Evolutionary conservation across 257 asterid species (phyloP).

Genomic region (Solanum gandarillasii): DNA sequence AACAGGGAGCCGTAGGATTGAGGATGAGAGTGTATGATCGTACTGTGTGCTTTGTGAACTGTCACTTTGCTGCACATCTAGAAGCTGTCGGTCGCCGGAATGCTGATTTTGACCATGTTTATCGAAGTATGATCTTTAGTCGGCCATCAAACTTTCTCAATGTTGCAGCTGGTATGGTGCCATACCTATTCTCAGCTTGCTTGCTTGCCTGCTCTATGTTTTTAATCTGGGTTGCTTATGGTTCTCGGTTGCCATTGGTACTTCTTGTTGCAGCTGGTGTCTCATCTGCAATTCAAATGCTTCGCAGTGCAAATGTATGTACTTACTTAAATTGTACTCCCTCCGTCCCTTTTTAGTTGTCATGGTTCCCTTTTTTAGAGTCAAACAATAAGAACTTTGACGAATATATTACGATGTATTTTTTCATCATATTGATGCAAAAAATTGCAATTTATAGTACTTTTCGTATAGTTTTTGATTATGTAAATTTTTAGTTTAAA

Average conservation of each 20-base stretch:
- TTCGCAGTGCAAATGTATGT: slow-evolving; percentile 71
- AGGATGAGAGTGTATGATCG: slow-evolving; percentile 85
- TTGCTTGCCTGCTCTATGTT: slow-evolving; percentile 42
- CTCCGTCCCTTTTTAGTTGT: too few relatives aligned
- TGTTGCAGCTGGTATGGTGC: slow-evolving; percentile 67
- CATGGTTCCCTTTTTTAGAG: too few relatives aligned
- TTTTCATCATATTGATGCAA: too few relatives aligned
- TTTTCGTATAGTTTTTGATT: too few relatives aligned
- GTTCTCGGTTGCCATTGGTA: slow-evolving; percentile 45
- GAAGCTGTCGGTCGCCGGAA: slow-evolving; percentile 89
- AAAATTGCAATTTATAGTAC: too few relatives aligned
- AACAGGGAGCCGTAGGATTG: slow-evolving; percentile 98
- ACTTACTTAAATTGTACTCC: not conserved
- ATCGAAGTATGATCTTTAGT: slow-evolving; percentile 72
- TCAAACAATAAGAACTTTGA: too few relatives aligned
- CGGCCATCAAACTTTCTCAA: slow-evolving; percentile 60
- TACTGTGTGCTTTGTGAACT: slow-evolving; percentile 80
- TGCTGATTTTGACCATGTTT: slow-evolving; percentile 93
- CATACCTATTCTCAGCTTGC: slow-evolving; percentile 28
- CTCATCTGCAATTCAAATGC: slow-evolving; percentile 65
- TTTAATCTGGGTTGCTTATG: slow-evolving; percentile 30
- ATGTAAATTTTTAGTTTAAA: too few relatives aligned
- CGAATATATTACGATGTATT: too few relatives aligned
- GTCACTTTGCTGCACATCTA: slow-evolving; percentile 97
- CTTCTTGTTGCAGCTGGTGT: slow-evolving; percentile 63